Percentiles rank a stretch among this genome's conserved stretches.
phyloP scores from a whole-genome alignment of 345 rosid species.

The Dovyalis caffra region DNA sequence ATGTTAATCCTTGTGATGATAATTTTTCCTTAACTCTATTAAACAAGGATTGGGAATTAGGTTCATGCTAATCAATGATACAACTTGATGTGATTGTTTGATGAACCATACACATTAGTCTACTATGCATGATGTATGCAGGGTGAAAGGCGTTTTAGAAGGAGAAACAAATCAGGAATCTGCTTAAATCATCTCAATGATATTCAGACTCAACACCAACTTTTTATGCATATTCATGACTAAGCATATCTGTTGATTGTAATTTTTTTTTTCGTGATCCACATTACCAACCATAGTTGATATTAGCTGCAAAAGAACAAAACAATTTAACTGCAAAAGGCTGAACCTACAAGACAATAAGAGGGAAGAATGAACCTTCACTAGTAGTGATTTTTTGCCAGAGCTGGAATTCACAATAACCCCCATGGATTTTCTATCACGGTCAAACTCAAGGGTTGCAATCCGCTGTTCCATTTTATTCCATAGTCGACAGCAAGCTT shows the following conservation, averaged over 20 bases:
- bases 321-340: neutral
- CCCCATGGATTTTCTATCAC: slow-evolving; percentile 95
- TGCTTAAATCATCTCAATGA: neutral
- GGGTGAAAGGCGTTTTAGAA: neutral
- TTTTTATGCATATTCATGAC: neutral
- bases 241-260: neutral
- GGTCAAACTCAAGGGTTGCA: slow-evolving; percentile 96
- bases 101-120: neutral
- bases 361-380: slow-evolving; percentile 52
- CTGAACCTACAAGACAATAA: neutral
- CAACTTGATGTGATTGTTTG: neutral
- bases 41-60: neutral
- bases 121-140: too few relatives aligned
- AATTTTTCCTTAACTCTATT: neutral
- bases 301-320: neutral
- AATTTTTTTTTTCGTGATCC: neutral
- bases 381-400: slow-evolving; percentile 66
- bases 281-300: neutral
- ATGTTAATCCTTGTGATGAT: neutral
- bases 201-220: neutral
- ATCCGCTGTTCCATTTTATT: slow-evolving; percentile 63
- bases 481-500: slow-evolving; percentile 78
- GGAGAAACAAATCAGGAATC: neutral
- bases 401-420: slow-evolving; percentile 83
- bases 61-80: neutral